These are phyloP conservation scores for Globisporangium polare DNA, from an alignment of 352 stramenopile species.

Conservation along the genomic window DNA sequence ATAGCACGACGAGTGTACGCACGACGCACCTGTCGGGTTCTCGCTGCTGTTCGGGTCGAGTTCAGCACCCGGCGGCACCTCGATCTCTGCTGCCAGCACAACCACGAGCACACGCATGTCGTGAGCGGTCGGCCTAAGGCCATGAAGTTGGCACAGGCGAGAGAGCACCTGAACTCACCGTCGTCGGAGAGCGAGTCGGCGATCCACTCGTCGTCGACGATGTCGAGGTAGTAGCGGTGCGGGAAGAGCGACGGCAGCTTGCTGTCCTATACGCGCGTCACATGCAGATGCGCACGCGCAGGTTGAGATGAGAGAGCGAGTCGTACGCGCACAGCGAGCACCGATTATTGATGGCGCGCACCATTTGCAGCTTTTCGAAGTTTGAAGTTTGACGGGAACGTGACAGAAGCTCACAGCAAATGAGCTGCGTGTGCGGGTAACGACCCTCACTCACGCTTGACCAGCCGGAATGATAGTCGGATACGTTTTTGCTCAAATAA, in stretches of 20 bases:
- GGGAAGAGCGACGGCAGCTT: slow-evolving; percentile 49
- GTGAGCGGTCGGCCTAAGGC: too few species aligned
- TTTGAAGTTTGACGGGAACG: too few species aligned
- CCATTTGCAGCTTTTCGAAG: too few species aligned
- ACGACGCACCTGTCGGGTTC: slow-evolving; percentile 32
- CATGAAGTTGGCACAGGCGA: neutral
- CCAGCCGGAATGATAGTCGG: too few species aligned
- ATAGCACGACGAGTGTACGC: too few species aligned
- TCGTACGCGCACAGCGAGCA: too few species aligned
- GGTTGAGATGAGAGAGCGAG: too few species aligned
- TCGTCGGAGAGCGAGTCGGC: slow-evolving; percentile 76
- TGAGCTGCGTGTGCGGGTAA: too few species aligned
- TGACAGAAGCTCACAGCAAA: too few species aligned
- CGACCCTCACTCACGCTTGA: too few species aligned
- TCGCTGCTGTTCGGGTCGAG: slow-evolving; percentile 56
- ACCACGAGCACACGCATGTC: neutral
- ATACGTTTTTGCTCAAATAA: too few species aligned
- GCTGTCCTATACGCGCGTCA: slow-evolving; percentile 8
- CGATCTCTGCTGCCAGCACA: slow-evolving; percentile 45
- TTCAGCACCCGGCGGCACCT: slow-evolving; percentile 52
- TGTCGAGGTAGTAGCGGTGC: slow-evolving; percentile 66
- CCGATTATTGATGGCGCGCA: too few species aligned
- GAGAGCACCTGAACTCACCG: slow-evolving; percentile 20
- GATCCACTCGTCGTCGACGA: slow-evolving; percentile 84
- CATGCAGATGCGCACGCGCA: neutral